A percentile compares a stretch with the other conserved stretches of the same genome.
These are phyloP conservation scores for Emergomyces orientalis DNA, from an alignment of 2,329 filamentous ascomycete genomes.

Conservation along the genomic window DNA sequence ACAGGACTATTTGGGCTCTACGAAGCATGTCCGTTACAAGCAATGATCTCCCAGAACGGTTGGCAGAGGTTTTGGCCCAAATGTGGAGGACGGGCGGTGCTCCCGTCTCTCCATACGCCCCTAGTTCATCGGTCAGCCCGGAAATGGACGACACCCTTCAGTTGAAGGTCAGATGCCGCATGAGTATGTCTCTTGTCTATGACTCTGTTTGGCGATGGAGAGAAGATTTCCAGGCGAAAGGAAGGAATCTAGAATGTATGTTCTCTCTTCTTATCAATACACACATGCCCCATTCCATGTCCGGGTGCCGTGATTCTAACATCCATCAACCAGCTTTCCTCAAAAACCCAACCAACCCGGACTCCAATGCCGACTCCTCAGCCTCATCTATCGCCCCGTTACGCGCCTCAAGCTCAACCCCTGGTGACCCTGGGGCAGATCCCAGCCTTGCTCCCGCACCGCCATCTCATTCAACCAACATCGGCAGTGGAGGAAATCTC, in stretches of 20 bases:
- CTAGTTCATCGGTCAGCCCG: constrained; percentile 19
- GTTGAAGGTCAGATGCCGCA: constrained; percentile 56
- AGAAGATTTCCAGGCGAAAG: constrained; percentile 57
- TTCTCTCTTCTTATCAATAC: constrained; percentile 16
- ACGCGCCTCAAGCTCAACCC: constrained; percentile 28
- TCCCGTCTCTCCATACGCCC: constrained; percentile 14
- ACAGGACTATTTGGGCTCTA: constrained; percentile 49
- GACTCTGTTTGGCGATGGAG: constrained; percentile 62
- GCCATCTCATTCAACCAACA: constrained; percentile 24
- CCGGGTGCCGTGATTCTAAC: constrained; percentile 16
- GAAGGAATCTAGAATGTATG: constrained; percentile 64
- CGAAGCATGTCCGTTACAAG: constrained; percentile 51
- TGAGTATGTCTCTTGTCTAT: constrained; percentile 58
- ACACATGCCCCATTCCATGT: constrained; percentile 8
- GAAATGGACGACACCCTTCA: constrained; percentile 42
- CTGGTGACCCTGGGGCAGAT: constrained; percentile 27
- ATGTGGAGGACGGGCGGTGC: constrained; percentile 49
- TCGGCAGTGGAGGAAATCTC: constrained; percentile 19
- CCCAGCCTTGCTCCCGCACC: constrained; percentile 37
- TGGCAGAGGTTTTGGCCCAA: constrained; percentile 57
- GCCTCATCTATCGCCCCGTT: constrained; percentile 48
- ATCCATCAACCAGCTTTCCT: constrained; percentile 48
- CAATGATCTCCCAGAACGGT: constrained; percentile 55
- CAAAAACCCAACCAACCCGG: constrained; percentile 78
- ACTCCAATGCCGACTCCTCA: constrained; percentile 65